These are phyloP conservation scores for Leptographium flavum DNA, from an alignment of 2,329 filamentous ascomycete genomes.

Conservation along the genomic window DNA sequence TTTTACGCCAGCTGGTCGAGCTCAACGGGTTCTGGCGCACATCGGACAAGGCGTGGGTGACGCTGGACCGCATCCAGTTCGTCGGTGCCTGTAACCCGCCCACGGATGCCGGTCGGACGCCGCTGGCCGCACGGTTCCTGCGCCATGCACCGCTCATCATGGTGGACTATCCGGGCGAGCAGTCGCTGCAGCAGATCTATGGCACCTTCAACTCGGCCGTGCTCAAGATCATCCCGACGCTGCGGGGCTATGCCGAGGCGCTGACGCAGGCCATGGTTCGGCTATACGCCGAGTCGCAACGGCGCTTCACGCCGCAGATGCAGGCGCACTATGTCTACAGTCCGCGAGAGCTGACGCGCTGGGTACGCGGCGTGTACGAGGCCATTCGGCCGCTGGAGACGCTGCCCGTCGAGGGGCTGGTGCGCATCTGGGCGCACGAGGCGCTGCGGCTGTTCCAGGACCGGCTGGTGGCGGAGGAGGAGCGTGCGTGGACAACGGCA, in stretches of 20 bases:
- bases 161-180: constrained; percentile 96
- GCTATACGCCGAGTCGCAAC: constrained; percentile 88
- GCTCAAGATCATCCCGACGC: constrained; percentile 86
- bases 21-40: constrained; percentile 99
- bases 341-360: constrained; percentile 92
- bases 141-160: constrained; percentile 97
- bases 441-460: constrained; percentile 94
- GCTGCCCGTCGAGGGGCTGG: constrained; percentile 75
- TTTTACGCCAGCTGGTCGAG: constrained; percentile 92
- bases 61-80: constrained; percentile 93
- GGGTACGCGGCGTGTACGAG: constrained; percentile 95
- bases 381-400: constrained; percentile 85
- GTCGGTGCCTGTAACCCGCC: constrained; percentile 98
- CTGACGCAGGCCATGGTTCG: constrained; percentile 96
- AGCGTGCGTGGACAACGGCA: constrained; percentile 89
- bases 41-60: constrained; percentile 94
- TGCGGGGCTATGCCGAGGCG: constrained; percentile 89
- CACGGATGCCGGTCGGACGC: constrained; percentile 90
- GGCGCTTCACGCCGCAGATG: constrained; percentile 87
- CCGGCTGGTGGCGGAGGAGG: constrained; percentile 84
- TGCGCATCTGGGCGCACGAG: constrained; percentile 97
- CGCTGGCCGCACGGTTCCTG: constrained; percentile 84
- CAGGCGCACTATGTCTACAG: constrained; percentile 99
- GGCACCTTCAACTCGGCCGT: constrained; percentile 95
- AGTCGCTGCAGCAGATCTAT: constrained; percentile 92